Evolutionary conservation across 257 asterid species (phyloP), one percentile per base, ranked within the genome.

Genomic region (Ilex asprella): DNA sequence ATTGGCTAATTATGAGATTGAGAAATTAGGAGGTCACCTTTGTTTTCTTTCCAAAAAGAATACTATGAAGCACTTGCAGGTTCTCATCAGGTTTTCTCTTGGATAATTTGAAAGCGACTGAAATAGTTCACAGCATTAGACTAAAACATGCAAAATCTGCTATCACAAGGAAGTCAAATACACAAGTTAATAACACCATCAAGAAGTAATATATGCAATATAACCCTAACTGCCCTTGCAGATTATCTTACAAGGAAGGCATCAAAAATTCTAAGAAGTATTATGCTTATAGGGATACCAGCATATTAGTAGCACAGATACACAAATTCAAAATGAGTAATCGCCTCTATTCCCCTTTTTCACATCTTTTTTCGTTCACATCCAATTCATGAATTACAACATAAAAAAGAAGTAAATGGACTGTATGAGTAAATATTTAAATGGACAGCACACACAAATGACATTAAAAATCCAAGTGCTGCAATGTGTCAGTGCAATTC

Each of bases 61-160:
- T 81, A 60, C 75, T 64, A 72, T 93, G 99, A 51, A 93, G 97
- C 61, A 82, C 78, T 79, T 85, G 95, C 64, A 93, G 85, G 71
- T 76, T 89, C 71, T 87, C 97, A 77, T 89, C 97, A 43, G 87
- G 78, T 78, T 89, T 93, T 76, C 96, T 84, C 89, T 89, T 93
- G 55, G 97, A 89, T 74, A 93, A 70, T 82, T 85, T 85, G 79
- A 78, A 89, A 52, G 96, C 95, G 81, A 93, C 97, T 92, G 89
- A 61, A 78, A 66, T 14, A 60, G 10, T 44, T 69, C 66, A 70
- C n/a, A 63, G 61, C 35, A 55, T 6, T 5, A 53, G 10, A 53
- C 15, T 53, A 21, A 21, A 21, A 14, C 14, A 16, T 0, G 57
- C n/a, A 21, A 53, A 21, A 14, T 46, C 52, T 2, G 52, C 52